Percentiles rank a stretch among this genome's conserved stretches.
phyloP scores from a whole-genome alignment of 179 eudicot species.

The Heliamphora pulchella region DNA sequence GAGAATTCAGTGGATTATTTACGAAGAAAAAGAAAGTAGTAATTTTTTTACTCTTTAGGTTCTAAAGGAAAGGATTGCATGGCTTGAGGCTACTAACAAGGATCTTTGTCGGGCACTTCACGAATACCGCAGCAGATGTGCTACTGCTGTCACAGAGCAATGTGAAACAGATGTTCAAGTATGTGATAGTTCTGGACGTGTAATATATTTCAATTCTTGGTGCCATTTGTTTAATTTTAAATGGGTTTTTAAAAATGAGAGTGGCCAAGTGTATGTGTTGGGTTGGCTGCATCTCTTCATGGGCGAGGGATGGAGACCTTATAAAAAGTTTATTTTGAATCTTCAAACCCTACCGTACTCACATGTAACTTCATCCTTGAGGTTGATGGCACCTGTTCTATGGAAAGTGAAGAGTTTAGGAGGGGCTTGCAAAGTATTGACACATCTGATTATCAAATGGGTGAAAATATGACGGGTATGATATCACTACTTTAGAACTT shows the following conservation, averaged over 20 bases:
- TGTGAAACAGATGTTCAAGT: constrained; percentile 54
- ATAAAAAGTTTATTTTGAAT: neutral
- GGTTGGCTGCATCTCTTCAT: neutral
- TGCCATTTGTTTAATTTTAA: neutral
- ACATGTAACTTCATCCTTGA: constrained; percentile 20
- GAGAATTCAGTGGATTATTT: neutral
- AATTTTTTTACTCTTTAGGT: constrained; percentile 34
- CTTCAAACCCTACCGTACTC: neutral
- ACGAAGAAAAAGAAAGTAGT: neutral
- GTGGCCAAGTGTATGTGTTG: neutral
- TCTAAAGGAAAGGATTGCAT: constrained; percentile 76
- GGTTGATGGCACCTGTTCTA: constrained; percentile 43
- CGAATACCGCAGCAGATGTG: constrained; percentile 58
- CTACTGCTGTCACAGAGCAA: constrained; percentile 32
- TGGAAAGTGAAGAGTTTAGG: constrained; percentile 71
- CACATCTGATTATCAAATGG: constrained; percentile 75
- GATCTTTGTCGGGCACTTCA: constrained; percentile 77
- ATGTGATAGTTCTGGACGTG: constrained; percentile 12
- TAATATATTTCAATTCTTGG: neutral
- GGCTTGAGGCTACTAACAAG: constrained; percentile 89
- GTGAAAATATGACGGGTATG: constrained; percentile 65
- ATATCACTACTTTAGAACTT: constrained; percentile 19
- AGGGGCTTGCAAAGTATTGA: constrained; percentile 88
- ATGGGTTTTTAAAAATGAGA: neutral
- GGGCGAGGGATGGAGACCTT: neutral